Percentiles rank a stretch among this genome's conserved stretches.
Evolutionary conservation across 129 eudicot species (phyloP).

Genomic region (Flaveria linearis): DNA sequence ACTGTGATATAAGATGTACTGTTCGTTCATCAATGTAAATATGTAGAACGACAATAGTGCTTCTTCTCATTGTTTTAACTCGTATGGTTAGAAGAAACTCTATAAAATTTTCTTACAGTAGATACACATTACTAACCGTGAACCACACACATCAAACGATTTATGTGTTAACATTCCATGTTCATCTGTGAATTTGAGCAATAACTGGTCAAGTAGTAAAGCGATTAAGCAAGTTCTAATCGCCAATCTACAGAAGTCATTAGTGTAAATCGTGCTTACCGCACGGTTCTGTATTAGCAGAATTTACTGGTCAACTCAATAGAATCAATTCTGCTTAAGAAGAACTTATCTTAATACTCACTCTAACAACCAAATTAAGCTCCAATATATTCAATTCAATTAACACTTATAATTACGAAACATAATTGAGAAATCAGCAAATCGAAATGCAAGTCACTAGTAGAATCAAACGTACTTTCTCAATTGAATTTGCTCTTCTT

Average conservation of each 20-base stretch:
- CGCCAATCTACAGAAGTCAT: not conserved
- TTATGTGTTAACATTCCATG: not conserved
- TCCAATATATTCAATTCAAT: not conserved
- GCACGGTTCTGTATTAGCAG: not conserved
- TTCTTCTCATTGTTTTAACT: conserved; percentile 8
- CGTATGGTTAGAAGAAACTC: not conserved
- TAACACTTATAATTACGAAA: conserved; percentile 3
- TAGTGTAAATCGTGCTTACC: not conserved
- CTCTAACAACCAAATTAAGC: conserved; percentile 6
- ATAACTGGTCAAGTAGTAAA: not conserved
- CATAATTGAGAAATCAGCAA: conserved; percentile 14
- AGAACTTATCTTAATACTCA: no score
- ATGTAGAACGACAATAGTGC: not conserved
- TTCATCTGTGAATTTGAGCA: not conserved
- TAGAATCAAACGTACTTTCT: conserved; percentile 60
- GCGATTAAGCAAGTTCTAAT: conserved; percentile 2
- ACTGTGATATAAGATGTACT: not conserved
- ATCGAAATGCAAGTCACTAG: not conserved
- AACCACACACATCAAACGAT: not conserved
- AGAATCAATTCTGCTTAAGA: no score
- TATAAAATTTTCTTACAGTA: conserved; percentile 1
- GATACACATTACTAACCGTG: not conserved
- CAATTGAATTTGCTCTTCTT: conserved; percentile 86
- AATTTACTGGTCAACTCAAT: not conserved
- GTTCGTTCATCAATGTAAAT: conserved; percentile 7